A percentile compares a stretch with the other conserved stretches of the same genome.
Evolutionary conservation across 1,284 basidiomycete species (phyloP).

Genomic region (Ceratobasidium sp.): DNA sequence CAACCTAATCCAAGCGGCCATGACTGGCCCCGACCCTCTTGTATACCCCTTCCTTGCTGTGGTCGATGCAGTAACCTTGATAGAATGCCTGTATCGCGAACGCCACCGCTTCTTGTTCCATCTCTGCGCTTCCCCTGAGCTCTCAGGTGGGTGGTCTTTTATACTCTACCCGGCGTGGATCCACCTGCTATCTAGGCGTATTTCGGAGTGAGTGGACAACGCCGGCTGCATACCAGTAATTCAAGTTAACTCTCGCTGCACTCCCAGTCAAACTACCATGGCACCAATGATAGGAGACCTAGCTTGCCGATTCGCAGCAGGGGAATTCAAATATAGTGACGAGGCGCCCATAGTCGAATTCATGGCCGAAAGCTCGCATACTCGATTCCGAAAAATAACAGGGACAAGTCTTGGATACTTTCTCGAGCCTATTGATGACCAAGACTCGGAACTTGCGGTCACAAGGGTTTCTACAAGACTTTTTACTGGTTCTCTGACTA

Average conservation of each 20-base stretch:
- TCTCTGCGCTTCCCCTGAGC: background rate
- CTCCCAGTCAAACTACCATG: background rate
- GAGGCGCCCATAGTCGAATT: background rate
- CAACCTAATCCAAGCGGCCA: background rate
- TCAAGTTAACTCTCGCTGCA: background rate
- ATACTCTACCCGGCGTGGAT: background rate
- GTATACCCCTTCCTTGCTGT: background rate
- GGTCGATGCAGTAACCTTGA: background rate
- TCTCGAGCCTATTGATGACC: background rate
- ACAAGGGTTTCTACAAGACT: background rate
- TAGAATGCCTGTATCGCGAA: background rate
- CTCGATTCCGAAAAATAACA: background rate
- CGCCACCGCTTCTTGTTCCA: background rate
- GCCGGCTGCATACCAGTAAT: background rate
- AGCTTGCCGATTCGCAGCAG: background rate
- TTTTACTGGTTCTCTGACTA: background rate
- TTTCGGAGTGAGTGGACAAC: background rate
- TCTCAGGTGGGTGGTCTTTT: background rate
- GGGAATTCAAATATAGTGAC: background rate
- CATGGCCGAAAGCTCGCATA: background rate
- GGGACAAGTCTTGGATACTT: background rate
- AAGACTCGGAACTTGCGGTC: background rate
- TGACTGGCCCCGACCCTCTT: background rate
- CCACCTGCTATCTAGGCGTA: background rate
- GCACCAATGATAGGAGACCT: background rate